Base-by-base conservation (phyloP, 1,139 yeast genomes). In the Debaryomyces sp. region DNA sequence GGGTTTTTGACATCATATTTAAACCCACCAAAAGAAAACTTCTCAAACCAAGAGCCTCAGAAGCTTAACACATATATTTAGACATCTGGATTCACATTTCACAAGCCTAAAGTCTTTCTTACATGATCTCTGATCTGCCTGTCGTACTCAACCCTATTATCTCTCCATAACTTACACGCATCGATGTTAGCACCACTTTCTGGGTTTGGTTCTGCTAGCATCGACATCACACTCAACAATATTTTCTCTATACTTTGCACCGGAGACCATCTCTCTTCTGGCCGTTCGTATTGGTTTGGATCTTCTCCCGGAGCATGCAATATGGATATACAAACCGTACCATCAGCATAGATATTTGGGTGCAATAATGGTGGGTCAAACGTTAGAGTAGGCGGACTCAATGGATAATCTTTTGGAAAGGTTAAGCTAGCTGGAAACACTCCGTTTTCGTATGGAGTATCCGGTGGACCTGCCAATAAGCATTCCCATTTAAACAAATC, bases 231-330 rank as follows among this genome's bases (percentile, higher is more conserved):
- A 66, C 96, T 87, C 52, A 94, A 71, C 54, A 94, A 75, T 51
- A 94, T 94, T 79, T 94, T 94, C 70, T 94, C 99, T 24, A 94
- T 92, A 62, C 96, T 89, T 66, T 94, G 99, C 40, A 94, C 94
- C 0, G 99, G 99, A 6, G 96, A 88, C 99, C 99, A 94, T 55
- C 99, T 77, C 68, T 94, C 99, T 55, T 92, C 95, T 0, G 98
- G 96, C 30, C 89, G 70, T 66, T 94, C 99, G 68, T 94, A 94
- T 77, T 87, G 92, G 66, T 91, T 84, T 23, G 99, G 98, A 67
- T 94, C 99, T 60, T 92, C 96, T 10, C 99, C 99, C 0, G 98
- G 96, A 2, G 97, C 84, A 64, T 94, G 99, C 54, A 94, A 75
- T 51, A 94, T 94, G 22, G 97, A 90, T 48, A 94, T 94, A 68